Evolutionary conservation across 106 monocot species (phyloP), one percentile per base, ranked within the genome.

Genomic region (Platanthera zijinensis): DNA sequence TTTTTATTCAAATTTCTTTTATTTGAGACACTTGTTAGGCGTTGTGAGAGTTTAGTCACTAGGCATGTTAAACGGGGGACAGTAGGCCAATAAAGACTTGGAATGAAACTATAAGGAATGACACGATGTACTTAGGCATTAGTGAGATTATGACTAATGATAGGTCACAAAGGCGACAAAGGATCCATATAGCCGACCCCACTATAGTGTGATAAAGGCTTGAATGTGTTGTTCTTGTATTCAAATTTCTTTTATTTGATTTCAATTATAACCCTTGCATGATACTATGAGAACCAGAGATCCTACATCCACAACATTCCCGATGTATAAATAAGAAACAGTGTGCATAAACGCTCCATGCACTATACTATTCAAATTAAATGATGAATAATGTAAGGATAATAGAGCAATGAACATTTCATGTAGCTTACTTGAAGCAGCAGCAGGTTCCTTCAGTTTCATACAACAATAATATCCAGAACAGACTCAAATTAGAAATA

Each of bases 291-390:
- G 22, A 62, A 62, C 4, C 1, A 62, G 19, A 62, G 21, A 18
- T 22, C 62, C 62, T 4, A 62, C 18, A 62, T 22, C 62, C n/a
- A 62, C 11, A 62, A 62, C 7, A 2, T 62, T 62, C 17, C 4
- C 5, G 21, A 21, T 62, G 62, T 22, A 62, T 62, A 62, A 62
- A 62, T 62, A 62, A 62, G n/a, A 62, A 62, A 62, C 52, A 62
- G 18, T 62, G 18, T 62, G 19, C 11, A 62, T 5, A 21, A 62
- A 62, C 5, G 8, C 4, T 17, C 62, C 62, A 62, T 62, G 5
- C 62, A 62, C 7, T 10, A 30, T 64, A 2, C 4, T 57, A 18
- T 57, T 30, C 8, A 30, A 64, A 56, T 56, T 17, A 64, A 64
- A 64, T 57, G n/a, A 18, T 18, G 57, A 57, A 57, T 5, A n/a